Evolutionary conservation across 129 eudicot genomes (phyloP), one percentile per base, ranked within the genome.

Genomic region (Pulicaria dysenterica): DNA sequence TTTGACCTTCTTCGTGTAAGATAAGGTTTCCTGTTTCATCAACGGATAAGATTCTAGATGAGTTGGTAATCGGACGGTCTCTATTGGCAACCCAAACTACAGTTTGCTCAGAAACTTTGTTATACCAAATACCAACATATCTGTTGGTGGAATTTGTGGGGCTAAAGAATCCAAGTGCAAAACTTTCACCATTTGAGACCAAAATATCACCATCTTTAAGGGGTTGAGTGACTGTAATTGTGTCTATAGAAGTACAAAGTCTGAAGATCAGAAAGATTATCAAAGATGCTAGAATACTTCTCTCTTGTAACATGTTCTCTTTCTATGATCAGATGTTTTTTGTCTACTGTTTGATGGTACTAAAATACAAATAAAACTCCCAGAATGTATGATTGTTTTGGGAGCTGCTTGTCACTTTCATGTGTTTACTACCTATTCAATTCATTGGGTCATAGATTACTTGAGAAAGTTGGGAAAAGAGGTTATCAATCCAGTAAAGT

Each of bases 81-180:
- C 87, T 43, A 57, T 75, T 79, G 55, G 81, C 84, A 6, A 74
- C 84, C 87, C 87, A 83, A 45, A 83, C 87, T 5, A 83, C 49
- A 3, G 81, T 83, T 55, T 67, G 81, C 45, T 83, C 87, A 0
- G 79, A 75, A 71, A 83, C 77, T 50, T 70, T 83, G 75, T 83
- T 75, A 11, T 79, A 83, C 87, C 87, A 83, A 5, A 83, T 83
- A 55, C 87, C 87, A 7, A 79, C 78, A 16, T 83, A 83, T 38
- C 87, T 73, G 65, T 76, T 82, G 74, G 42, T 75, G 38, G 84
- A 58, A 41, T 64, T 75, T 55, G 16, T 11, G 50, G 78, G 83
- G 76, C 81, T 80, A 60, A 81, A 85, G 72, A 83, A 83, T 11
- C 84, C 88, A 11, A 83, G 84, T 1, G 81, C 79, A 61, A 83